Percentiles rank a stretch among this genome's conserved stretches.
Conservation (phyloP, 768 basidiomycete species). For the Auriscalpium microsporum region DNA sequence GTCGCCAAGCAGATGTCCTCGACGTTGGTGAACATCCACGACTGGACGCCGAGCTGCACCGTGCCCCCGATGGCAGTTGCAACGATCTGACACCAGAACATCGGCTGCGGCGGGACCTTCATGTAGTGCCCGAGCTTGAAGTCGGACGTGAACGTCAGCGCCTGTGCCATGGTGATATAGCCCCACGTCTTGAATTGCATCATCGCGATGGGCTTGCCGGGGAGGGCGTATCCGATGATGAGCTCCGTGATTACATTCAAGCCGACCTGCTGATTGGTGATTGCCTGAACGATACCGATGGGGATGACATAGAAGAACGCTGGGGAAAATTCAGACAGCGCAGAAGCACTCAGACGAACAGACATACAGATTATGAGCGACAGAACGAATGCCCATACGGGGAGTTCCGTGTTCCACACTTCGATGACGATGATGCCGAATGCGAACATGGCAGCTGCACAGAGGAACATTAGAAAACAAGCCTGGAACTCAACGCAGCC, state of each 20-base stretch:
- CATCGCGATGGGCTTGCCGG: constrained; percentile 72
- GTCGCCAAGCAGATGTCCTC: constrained; percentile 44
- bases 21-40: constrained; percentile 70
- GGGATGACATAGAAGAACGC: constrained; percentile 39
- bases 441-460: constrained; percentile 56
- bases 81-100: constrained; percentile 67
- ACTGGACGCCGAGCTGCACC: constrained; percentile 64
- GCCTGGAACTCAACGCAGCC: too few species aligned
- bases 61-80: constrained; percentile 64
- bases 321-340: neutral
- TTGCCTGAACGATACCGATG: constrained; percentile 55
- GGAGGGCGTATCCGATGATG: constrained; percentile 70
- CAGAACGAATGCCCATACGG: constrained; percentile 64
- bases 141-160: constrained; percentile 61
- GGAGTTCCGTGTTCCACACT: constrained; percentile 64
- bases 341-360: too few species aligned
- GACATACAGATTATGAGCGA: constrained; percentile 49
- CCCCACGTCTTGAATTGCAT: constrained; percentile 76
- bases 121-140: constrained; percentile 68
- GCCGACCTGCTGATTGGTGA: constrained; percentile 74
- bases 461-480: neutral
- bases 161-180: constrained; percentile 63
- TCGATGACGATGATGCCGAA: constrained; percentile 61
- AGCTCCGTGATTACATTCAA: constrained; percentile 71
- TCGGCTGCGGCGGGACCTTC: constrained; percentile 55